These are phyloP conservation scores for Candida railenensis DNA, from an alignment of 805 yeast genomes.

Conservation along the genomic window DNA sequence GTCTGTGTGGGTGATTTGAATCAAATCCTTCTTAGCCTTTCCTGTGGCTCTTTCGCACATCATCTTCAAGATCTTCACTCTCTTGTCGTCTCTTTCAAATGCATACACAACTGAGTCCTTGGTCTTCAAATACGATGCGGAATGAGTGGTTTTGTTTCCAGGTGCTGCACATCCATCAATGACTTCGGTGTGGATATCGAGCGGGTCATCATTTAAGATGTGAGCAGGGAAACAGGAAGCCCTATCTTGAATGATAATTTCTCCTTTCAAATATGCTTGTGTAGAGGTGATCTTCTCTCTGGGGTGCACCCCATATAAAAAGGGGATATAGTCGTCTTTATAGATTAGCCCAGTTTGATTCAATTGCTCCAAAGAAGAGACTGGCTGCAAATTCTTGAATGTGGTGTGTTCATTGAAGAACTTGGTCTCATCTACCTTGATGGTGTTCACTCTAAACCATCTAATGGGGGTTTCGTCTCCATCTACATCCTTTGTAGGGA, in stretches of 20 bases:
- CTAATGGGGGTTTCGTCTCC: slow-evolving; percentile 71
- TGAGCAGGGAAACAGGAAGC: slow-evolving; percentile 97
- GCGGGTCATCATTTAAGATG: slow-evolving; percentile 58
- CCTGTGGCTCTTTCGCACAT: slow-evolving; percentile 76
- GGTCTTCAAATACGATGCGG: slow-evolving; percentile 59
- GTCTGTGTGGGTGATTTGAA: slow-evolving; percentile 60
- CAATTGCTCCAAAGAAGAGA: slow-evolving; percentile 39
- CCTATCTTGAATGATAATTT: slow-evolving; percentile 88
- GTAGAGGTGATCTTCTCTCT: slow-evolving; percentile 64
- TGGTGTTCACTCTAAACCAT: slow-evolving; percentile 76
- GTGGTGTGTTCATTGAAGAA: slow-evolving; percentile 34
- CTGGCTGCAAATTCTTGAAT: slow-evolving; percentile 45
- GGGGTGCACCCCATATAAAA: slow-evolving; percentile 82
- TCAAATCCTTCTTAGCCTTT: slow-evolving; percentile 22
- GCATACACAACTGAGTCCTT: slow-evolving; percentile 59
- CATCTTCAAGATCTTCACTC: slow-evolving; percentile 67
- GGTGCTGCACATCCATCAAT: slow-evolving; percentile 98
- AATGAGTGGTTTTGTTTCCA: slow-evolving; percentile 94
- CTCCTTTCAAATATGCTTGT: slow-evolving; percentile 71
- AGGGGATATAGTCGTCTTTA: slow-evolving; percentile 70
- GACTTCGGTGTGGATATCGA: slow-evolving; percentile 52
- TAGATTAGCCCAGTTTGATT: slow-evolving; percentile 56
- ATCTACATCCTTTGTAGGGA: slow-evolving; percentile 43
- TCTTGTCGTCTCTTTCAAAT: slow-evolving; percentile 77
- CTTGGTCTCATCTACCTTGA: slow-evolving; percentile 44